A percentile compares a stretch with the other conserved stretches of the same genome.
Conservation (phyloP, 371 early-diverging fungal species). For the Rhizomucor miehei region DNA sequence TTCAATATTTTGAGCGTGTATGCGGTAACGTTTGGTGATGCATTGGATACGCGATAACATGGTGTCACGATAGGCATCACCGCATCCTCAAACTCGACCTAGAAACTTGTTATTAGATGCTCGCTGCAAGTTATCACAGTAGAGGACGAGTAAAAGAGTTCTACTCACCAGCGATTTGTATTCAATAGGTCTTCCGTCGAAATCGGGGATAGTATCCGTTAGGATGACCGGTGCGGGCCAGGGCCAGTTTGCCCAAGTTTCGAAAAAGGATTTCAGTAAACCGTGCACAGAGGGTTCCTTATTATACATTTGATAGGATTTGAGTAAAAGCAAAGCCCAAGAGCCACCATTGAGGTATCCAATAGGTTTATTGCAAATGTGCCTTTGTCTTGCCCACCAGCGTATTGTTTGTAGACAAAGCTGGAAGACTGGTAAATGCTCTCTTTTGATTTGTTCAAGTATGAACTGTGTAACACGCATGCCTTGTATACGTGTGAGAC, state of each 20-base stretch:
- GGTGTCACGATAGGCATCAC: conserved; percentile 43
- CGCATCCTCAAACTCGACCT: conserved; percentile 25
- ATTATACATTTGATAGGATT: conserved; percentile 21
- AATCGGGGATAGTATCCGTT: conserved; percentile 23
- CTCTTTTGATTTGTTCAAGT: conserved; percentile 8
- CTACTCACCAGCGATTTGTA: conserved; percentile 16
- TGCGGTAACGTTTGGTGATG: conserved; percentile 28
- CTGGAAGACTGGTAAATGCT: conserved; percentile 18
- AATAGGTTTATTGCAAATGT: conserved; percentile 32
- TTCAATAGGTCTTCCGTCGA: conserved; percentile 8
- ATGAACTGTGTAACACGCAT: conserved; percentile 29
- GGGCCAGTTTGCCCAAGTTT: conserved; percentile 33
- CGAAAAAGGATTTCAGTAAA: conserved; percentile 24
- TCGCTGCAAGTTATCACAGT: no score
- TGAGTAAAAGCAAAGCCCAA: conserved; percentile 30
- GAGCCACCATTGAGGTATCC: conserved; percentile 40
- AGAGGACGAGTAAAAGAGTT: no score
- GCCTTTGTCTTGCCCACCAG: conserved; percentile 33
- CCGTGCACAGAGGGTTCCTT: not conserved
- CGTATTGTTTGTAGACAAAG: conserved; percentile 26
- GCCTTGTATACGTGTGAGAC: not conserved
- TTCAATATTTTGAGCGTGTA: conserved; percentile 24
- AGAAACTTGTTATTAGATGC: no score
- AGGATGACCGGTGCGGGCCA: conserved; percentile 38
- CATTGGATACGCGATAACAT: conserved; percentile 33